Evolutionary conservation across 2,329 filamentous ascomycete genomes (phyloP).

Genomic region (Gaeumannomyces sp.): DNA sequence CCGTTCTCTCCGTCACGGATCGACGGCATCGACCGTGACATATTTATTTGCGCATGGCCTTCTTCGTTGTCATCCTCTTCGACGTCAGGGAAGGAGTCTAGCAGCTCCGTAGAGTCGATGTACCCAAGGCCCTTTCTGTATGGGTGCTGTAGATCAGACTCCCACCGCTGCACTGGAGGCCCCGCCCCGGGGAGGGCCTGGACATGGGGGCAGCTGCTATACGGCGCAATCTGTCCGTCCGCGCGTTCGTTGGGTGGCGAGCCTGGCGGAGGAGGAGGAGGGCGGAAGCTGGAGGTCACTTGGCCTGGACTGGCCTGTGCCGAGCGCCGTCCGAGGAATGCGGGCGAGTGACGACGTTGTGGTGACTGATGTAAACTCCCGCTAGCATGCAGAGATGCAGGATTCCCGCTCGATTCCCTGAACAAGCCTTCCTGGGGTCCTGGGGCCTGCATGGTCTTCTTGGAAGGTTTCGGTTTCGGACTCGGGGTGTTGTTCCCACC

Average conservation of each 20-base stretch:
- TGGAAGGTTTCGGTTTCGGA: neutral
- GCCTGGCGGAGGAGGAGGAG: slow-evolving; percentile 16
- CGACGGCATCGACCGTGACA: slow-evolving; percentile 9
- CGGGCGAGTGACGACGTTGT: slow-evolving; percentile 12
- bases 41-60: neutral
- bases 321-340: slow-evolving; percentile 24
- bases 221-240: neutral
- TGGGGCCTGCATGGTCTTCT: neutral
- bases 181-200: slow-evolving; percentile 8
- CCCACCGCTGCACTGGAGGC: slow-evolving; percentile 20
- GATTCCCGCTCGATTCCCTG: neutral
- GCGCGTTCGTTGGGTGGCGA: neutral
- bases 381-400: neutral
- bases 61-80: slow-evolving; percentile 11
- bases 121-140: slow-evolving; percentile 18
- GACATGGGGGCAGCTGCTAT: slow-evolving; percentile 7
- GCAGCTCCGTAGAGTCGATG: slow-evolving; percentile 17
- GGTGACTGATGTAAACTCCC: neutral
- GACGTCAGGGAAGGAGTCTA: slow-evolving; percentile 9
- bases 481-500: neutral
- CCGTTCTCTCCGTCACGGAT: slow-evolving; percentile 4
- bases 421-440: too few species aligned
- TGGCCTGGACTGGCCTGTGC: slow-evolving; percentile 26
- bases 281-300: slow-evolving; percentile 21
- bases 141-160: slow-evolving; percentile 19